Conservation (phyloP, 2,329 filamentous ascomycete species). For the Talaromyces verruculosus region DNA sequence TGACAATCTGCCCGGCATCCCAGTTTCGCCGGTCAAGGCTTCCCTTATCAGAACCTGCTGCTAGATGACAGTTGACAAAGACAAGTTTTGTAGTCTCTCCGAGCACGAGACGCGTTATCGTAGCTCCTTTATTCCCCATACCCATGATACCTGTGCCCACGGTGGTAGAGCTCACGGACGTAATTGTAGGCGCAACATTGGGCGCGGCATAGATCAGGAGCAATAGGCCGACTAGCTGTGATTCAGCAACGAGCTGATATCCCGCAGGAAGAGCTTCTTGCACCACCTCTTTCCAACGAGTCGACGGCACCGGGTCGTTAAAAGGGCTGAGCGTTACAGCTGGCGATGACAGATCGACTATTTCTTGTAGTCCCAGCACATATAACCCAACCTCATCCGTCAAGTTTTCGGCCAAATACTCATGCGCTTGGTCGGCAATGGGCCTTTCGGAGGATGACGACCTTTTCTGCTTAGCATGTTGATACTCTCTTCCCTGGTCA, state of each 20-base stretch:
- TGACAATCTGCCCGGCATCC: slow-evolving; percentile 78
- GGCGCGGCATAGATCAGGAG: slow-evolving; percentile 84
- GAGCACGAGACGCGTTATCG: slow-evolving; percentile 75
- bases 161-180: slow-evolving; percentile 75
- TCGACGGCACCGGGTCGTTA: slow-evolving; percentile 67
- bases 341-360: slow-evolving; percentile 79
- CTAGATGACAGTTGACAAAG: slow-evolving; percentile 88
- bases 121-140: slow-evolving; percentile 93
- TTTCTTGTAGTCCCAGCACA: slow-evolving; percentile 85
- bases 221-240: slow-evolving; percentile 83
- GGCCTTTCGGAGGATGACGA: slow-evolving; percentile 39
- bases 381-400: slow-evolving; percentile 78
- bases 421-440: slow-evolving; percentile 24
- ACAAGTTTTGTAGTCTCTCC: slow-evolving; percentile 87
- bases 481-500: slow-evolving; percentile 23
- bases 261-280: slow-evolving; percentile 71
- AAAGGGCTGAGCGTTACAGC: slow-evolving; percentile 75
- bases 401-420: slow-evolving; percentile 42
- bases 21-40: slow-evolving; percentile 82
- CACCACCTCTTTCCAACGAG: slow-evolving; percentile 78
- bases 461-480: slow-evolving; percentile 45
- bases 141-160: slow-evolving; percentile 89
- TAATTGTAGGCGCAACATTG: slow-evolving; percentile 69
- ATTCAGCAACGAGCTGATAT: slow-evolving; percentile 73
- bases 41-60: slow-evolving; percentile 76